phyloP scores from a whole-genome alignment of 305 asterid species.

The Plantago coronopus region DNA sequence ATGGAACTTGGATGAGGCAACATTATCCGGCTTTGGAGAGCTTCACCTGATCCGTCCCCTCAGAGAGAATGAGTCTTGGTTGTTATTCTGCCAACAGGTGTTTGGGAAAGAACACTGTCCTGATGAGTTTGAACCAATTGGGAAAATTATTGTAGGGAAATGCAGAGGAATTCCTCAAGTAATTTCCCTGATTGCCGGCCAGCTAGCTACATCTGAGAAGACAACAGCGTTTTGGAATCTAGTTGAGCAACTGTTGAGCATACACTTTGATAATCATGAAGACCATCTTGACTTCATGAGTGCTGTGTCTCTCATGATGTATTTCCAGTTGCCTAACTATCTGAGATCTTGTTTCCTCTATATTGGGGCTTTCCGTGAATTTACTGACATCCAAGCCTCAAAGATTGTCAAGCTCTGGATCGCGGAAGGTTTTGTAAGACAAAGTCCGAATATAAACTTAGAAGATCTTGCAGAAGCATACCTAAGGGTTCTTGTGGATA shows the following conservation, averaged over 20 bases:
- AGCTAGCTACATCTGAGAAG: not conserved
- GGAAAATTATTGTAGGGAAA: not conserved
- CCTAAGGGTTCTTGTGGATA: no score
- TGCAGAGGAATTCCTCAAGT: constrained; percentile 1
- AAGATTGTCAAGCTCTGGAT: not conserved
- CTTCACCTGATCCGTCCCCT: not conserved
- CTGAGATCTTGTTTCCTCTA: constrained; percentile 1
- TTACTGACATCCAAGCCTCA: not conserved
- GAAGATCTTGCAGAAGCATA: constrained; percentile 2
- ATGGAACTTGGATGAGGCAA: not conserved
- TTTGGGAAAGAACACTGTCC: constrained; percentile 2
- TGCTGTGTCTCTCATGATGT: not conserved
- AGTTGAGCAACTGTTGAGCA: not conserved
- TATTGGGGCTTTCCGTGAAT: constrained; percentile 1
- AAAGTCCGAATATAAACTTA: not conserved
- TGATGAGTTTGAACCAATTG: constrained; percentile 6
- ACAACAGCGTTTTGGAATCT: not conserved
- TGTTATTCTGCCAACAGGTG: not conserved
- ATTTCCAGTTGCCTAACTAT: not conserved
- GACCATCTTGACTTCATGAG: not conserved
- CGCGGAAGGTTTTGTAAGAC: constrained; percentile 3
- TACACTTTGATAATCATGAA: not conserved
- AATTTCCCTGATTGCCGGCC: not conserved
- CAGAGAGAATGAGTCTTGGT: constrained; percentile 2
- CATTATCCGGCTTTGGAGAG: not conserved